Base-by-base conservation (phyloP, 23 red algal species). In the Agarophyton chilense region DNA sequence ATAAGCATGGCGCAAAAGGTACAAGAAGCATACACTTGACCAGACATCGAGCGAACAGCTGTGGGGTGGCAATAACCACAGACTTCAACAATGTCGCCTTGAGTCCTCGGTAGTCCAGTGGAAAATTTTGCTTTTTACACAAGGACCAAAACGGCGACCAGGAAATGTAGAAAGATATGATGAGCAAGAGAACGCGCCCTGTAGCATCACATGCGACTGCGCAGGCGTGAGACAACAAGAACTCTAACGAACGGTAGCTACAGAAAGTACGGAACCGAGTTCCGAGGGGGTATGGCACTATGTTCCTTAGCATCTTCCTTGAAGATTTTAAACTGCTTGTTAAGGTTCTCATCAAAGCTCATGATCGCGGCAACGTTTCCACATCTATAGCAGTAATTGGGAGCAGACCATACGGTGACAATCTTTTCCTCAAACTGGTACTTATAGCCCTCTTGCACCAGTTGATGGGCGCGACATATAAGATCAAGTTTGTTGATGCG, bases 331-430 rank as follows among this genome's bases (percentile, higher is more conserved):
- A 95, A 94, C 44, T 99, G 93, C 58, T 92, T 86, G 55, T 99
- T 96, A 77, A 95, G 89, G 25, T 99, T 89, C 51, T 95, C 93
- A 53, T 99, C 97, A 64, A 99, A 95, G 45, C 60, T 84, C 86
- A 99, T 84, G 65, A 99, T 99, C 13, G 97, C 97, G 39, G 97
- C 97, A 8, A 99, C 97, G 79, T 99, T 99, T 55, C 97, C 97
- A 55, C 97, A 99, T 25, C 97, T 94, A 65, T 99, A 99, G 61
- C 97, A 99, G 74, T 99, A 99, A 49, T 99, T 99, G 14, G 97
- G 97, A n/a, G 97, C 97, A 9, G 89, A 94, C 97, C 97, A 99
- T n/a, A 99, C 93, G 10, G 97, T 99, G 10, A 99, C 97, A 51
- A 99, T 83, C 55, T 93, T 89, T 12, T 96, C 82, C 22, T 95